phyloP scores from a whole-genome alignment of 2,329 filamentous ascomycete species.

The Cordyceps cateniannulata region DNA sequence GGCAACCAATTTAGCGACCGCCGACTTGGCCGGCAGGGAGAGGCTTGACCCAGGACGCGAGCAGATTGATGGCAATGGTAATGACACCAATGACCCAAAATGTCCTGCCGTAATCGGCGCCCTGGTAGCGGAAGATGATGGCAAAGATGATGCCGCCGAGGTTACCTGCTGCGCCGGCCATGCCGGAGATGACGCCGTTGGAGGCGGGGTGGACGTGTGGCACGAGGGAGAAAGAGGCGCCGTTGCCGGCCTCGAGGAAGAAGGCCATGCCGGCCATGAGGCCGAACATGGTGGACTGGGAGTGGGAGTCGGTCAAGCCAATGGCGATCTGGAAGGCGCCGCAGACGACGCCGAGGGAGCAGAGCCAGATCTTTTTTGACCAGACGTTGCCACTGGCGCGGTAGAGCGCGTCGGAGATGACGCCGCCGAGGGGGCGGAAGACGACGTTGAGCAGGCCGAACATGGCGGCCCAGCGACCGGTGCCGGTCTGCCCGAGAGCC shows the following conservation, averaged over 20 bases:
- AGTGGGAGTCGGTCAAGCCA: conserved; percentile 36
- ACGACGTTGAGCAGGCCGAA: conserved; percentile 69
- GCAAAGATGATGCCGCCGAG: conserved; percentile 80
- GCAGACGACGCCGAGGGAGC: conserved; percentile 47
- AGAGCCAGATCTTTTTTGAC: conserved; percentile 25
- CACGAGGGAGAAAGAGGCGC: conserved; percentile 78
- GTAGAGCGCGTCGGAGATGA: conserved; percentile 45
- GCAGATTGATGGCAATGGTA: conserved; percentile 7
- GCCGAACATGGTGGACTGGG: conserved; percentile 68
- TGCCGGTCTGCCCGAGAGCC: conserved; percentile 46
- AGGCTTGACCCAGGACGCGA: conserved; percentile 6
- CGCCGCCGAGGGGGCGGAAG: conserved; percentile 59
- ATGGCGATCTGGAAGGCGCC: conserved; percentile 56
- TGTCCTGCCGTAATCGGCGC: conserved; percentile 1
- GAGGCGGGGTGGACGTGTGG: conserved; percentile 79
- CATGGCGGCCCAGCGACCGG: conserved; percentile 60
- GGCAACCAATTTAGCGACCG: background rate
- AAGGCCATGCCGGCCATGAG: conserved; percentile 72
- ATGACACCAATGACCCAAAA: conserved; percentile 11
- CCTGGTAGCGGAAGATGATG: conserved; percentile 10
- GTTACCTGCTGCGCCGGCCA: conserved; percentile 75
- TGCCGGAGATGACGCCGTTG: conserved; percentile 71
- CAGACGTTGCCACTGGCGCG: conserved; percentile 22
- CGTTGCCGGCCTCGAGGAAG: conserved; percentile 81
- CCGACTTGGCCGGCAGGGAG: background rate